Evolutionary conservation across 2,329 filamentous ascomycete species (phyloP).

Genomic region (Cladorrhinum sp.): DNA sequence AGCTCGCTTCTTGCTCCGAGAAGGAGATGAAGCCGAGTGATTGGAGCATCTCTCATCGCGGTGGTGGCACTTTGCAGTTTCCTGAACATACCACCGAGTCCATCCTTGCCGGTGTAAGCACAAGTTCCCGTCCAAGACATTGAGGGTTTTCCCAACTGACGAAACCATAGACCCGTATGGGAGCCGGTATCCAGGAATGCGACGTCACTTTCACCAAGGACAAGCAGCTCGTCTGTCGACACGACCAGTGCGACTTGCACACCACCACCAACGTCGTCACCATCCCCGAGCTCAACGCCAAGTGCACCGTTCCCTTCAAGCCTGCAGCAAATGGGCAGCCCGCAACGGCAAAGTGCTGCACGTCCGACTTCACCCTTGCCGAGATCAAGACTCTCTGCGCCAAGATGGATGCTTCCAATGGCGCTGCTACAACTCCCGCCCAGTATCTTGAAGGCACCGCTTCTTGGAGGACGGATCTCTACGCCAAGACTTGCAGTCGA

Average conservation of each 20-base stretch:
- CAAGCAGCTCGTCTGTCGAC: conserved; percentile 63
- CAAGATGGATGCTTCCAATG: conserved; percentile 66
- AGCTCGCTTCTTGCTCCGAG: conserved; percentile 58
- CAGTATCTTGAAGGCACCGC: conserved; percentile 60
- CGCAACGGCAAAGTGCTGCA: conserved; percentile 67
- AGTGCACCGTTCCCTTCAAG: conserved; percentile 61
- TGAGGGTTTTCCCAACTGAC: neutral
- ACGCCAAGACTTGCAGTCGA: conserved; percentile 58
- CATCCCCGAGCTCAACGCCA: conserved; percentile 59
- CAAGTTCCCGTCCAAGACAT: neutral
- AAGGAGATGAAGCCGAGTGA: conserved; percentile 48
- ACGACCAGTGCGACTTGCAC: conserved; percentile 66
- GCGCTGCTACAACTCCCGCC: conserved; percentile 53
- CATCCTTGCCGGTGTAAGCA: conserved; percentile 50
- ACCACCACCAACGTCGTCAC: conserved; percentile 66
- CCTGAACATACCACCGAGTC: conserved; percentile 63
- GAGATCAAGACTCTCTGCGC: conserved; percentile 67
- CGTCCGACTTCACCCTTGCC: conserved; percentile 64
- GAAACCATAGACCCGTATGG: conserved; percentile 54
- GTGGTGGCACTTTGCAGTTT: conserved; percentile 59
- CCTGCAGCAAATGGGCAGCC: conserved; percentile 49
- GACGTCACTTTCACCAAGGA: conserved; percentile 67
- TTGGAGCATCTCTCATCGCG: conserved; percentile 62
- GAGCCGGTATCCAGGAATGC: conserved; percentile 64
- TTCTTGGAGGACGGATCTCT: conserved; percentile 63